These are phyloP conservation scores for Otatea glauca DNA, from an alignment of 176 grass and related monocot genomes.

Conservation along the genomic window DNA sequence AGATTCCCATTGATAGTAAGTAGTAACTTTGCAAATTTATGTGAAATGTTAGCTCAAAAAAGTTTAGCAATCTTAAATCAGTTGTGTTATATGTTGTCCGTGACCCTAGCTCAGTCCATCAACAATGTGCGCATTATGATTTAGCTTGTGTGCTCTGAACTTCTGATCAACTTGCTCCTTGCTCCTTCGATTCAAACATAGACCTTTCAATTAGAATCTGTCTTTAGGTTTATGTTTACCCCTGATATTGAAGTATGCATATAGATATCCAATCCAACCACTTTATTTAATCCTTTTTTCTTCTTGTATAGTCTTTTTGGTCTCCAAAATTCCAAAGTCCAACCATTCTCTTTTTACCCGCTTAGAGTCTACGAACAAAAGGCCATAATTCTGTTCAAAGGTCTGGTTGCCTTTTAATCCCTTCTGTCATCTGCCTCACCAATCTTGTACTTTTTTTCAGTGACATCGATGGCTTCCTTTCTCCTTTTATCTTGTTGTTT, in stretches of 20 bases:
- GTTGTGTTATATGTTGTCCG: background rate
- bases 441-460: constrained; percentile 41
- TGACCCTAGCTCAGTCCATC: background rate
- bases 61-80: background rate
- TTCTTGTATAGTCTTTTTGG: background rate
- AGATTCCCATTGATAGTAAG: background rate
- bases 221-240: background rate
- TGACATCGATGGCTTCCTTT: constrained; percentile 30
- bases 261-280: constrained; percentile 12
- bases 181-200: background rate
- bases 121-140: background rate
- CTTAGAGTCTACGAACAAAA: constrained; percentile 28
- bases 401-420: background rate
- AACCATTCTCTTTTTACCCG: background rate
- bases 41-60: background rate
- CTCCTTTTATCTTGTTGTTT: background rate
- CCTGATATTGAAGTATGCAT: background rate
- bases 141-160: background rate
- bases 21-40: background rate
- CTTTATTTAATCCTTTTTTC: background rate
- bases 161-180: background rate
- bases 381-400: constrained; percentile 42
- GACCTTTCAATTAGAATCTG: background rate
- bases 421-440: constrained; percentile 29
- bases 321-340: constrained; percentile 24